phyloP scores from a whole-genome alignment of 306 rosid genomes.

The Fragaria ananassa region DNA sequence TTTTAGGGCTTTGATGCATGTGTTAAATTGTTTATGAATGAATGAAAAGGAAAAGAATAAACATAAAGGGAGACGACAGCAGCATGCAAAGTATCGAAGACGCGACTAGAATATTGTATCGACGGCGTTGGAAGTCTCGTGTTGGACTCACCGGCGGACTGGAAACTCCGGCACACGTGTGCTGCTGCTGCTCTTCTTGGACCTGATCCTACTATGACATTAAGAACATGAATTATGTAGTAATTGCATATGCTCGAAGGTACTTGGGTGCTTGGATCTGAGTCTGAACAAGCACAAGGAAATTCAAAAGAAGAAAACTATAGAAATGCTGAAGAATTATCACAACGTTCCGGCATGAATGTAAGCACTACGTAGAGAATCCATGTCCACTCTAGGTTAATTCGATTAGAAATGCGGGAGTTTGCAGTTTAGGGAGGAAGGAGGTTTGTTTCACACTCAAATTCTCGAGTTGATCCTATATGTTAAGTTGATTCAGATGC shows the following conservation, averaged over 20 bases:
- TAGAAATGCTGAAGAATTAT: too few species aligned
- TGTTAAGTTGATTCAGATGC: too few species aligned
- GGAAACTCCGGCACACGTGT: conserved; percentile 34
- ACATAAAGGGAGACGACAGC: conserved; percentile 41
- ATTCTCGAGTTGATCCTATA: too few species aligned
- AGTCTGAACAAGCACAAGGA: not conserved
- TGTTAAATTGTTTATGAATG: not conserved
- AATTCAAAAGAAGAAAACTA: not conserved
- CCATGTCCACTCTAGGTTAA: too few species aligned
- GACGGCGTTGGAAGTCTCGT: conserved; percentile 31
- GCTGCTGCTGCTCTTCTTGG: not conserved
- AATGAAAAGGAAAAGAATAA: not conserved
- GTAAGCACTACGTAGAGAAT: too few species aligned
- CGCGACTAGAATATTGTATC: conserved; percentile 13
- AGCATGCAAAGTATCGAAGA: conserved; percentile 46
- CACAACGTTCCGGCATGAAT: not conserved
- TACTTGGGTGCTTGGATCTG: not conserved
- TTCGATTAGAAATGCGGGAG: not conserved
- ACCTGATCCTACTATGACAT: not conserved
- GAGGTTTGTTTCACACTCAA: not conserved
- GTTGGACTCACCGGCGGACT: conserved; percentile 12
- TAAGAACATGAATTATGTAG: not conserved
- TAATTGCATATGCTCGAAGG: not conserved
- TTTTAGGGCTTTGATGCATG: not conserved
- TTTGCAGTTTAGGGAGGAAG: not conserved